Evolutionary conservation across 106 monocot genomes (phyloP).

Genomic region (Dendrobium nobile): DNA sequence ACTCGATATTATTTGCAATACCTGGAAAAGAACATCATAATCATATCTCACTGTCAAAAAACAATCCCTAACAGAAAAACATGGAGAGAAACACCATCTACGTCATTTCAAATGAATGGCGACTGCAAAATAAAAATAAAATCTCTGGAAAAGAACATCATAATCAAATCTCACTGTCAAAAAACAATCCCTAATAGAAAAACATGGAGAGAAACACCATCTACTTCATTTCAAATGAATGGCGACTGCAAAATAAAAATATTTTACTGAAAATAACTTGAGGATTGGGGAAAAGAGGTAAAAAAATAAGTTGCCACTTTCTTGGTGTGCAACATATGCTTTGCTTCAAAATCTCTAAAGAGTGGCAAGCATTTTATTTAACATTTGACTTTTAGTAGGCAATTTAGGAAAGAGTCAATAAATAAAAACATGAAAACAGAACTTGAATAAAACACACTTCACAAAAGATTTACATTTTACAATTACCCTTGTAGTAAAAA

Average conservation of each 20-base stretch:
- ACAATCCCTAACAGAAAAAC: background rate
- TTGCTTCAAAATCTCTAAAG: no score
- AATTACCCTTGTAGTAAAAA: no score
- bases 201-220: background rate
- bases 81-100: background rate
- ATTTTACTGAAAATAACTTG: background rate
- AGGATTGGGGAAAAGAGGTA: background rate
- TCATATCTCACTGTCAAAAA: background rate
- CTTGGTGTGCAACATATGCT: background rate
- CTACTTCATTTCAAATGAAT: background rate
- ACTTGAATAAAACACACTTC: background rate
- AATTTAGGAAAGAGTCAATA: no score
- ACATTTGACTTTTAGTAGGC: no score
- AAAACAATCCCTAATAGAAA: background rate
- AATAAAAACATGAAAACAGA: background rate
- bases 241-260: background rate
- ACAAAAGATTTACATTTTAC: no score
- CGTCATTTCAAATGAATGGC: background rate
- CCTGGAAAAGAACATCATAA: slow-evolving; percentile 37
- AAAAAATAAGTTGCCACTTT: background rate
- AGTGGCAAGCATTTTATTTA: no score
- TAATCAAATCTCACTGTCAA: background rate
- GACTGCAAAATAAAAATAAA: background rate
- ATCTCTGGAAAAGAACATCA: no score
- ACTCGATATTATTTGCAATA: slow-evolving; percentile 25